A percentile compares a stretch with the other conserved stretches of the same genome.
Evolutionary conservation across 2,329 filamentous ascomycete species (phyloP).

Genomic region (Lachnellula cervina): DNA sequence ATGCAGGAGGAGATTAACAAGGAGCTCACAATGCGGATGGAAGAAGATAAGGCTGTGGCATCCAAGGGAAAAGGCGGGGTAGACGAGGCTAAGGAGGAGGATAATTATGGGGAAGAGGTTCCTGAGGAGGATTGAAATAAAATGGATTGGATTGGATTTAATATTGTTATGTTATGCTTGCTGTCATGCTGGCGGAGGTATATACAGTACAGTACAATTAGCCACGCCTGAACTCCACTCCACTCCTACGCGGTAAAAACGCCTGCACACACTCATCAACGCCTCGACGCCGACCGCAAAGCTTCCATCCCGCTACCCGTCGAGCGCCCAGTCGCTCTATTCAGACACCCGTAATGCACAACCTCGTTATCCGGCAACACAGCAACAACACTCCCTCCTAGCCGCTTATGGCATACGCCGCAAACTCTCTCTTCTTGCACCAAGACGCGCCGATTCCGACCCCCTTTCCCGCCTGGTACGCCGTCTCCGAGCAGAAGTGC

Average conservation of each 20-base stretch:
- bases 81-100: conserved; percentile 51
- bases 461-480: conserved; percentile 45
- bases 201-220: conserved; percentile 5
- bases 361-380: conserved; percentile 80
- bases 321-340: conserved; percentile 37
- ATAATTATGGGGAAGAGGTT: conserved; percentile 82
- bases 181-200: too few species aligned
- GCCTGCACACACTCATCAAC: conserved; percentile 6
- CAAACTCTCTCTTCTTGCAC: conserved; percentile 87
- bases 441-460: conserved; percentile 64
- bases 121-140: conserved; percentile 55
- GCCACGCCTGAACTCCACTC: conserved; percentile 25
- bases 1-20: conserved; percentile 66
- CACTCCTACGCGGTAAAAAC: conserved; percentile 4
- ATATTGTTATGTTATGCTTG: conserved; percentile 2
- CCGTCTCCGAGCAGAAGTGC: conserved; percentile 69
- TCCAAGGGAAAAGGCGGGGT: conserved; percentile 15
- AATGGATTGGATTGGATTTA: background rate
- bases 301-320: conserved; percentile 16
- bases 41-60: conserved; percentile 55
- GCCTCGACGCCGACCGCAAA: conserved; percentile 21
- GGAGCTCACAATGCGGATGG: conserved; percentile 70
- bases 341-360: conserved; percentile 77
- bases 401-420: conserved; percentile 85
- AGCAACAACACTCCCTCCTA: conserved; percentile 86